Evolutionary conservation across 805 yeast species (phyloP), one percentile per base, ranked within the genome.

Genomic region (Lipomyces mesembrius): DNA sequence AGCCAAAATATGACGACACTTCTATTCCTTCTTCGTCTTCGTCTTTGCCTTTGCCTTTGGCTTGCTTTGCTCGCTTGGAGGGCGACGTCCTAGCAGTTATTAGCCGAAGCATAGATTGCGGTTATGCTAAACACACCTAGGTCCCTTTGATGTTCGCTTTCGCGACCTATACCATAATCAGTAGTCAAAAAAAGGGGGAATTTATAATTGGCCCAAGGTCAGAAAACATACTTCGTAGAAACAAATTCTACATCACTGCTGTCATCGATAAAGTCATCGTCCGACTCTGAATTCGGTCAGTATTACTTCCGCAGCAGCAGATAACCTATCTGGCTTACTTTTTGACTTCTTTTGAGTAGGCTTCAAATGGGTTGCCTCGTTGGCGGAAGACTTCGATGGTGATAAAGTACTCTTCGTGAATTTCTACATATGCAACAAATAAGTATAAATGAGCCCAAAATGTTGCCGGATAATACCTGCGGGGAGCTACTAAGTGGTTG

Each of bases 1-100:
- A 29, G 20, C 59, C 46, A 29, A 56, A 56, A 43, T 56, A 56
- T 27, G 59, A 32, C 11, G 59, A 56, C 20, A 35, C 59, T 8
- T 56, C 59, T 27, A 35, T 34, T 35, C 5, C 46, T 56, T 27
- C 46, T 17, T 22, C 37, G 27, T 27, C 46, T 17, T 22, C 37
- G 27, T 34, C 39, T 5, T 43, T 43, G 9, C 11, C 20, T 0
- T 17, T 43, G 9, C 22, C 20, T 17, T 17, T 43, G 49, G 49
- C 20, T 3, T 35, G 59, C 59, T 56, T 52, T 52, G 34, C 1
- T 7, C 55, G 55, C 55, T 52, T 52, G 11, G 55, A 25, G 34
- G 55, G 17, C 34, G 55, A 52, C 20, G 34, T n/a, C 20, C 49
- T 43, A 43, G 20, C 49, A 14, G 9, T 9, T 22, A 52, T 29